Evolutionary conservation across 495 filamentous ascomycete genomes (phyloP).

Genomic region (Lepraria neglecta): DNA sequence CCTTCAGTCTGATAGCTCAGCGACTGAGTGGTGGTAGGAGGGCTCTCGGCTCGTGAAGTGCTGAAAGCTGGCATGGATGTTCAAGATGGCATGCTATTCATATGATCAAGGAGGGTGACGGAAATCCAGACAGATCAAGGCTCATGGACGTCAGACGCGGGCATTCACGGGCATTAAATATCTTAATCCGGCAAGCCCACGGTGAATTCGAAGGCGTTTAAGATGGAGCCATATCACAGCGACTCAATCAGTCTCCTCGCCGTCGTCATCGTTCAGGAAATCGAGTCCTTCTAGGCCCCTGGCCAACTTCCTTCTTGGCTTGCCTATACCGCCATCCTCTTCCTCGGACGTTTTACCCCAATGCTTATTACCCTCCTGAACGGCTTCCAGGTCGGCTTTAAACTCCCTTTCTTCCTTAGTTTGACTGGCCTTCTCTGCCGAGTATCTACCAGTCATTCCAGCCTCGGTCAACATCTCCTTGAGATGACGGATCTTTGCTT

Average conservation of each 20-base stretch:
- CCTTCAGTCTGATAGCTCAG: conserved; percentile 88
- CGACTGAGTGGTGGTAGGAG: conserved; percentile 49
- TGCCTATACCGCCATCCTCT: conserved; percentile 36
- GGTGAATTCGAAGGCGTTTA: not conserved
- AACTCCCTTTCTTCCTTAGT: conserved; percentile 84
- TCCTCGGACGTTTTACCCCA: conserved; percentile 61
- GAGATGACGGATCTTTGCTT: conserved; percentile 78
- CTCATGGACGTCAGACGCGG: not conserved
- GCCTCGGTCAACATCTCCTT: conserved; percentile 67
- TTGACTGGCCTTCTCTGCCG: conserved; percentile 69
- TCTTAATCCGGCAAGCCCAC: no score
- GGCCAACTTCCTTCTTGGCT: conserved; percentile 38
- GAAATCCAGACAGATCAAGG: not conserved
- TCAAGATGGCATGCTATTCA: not conserved
- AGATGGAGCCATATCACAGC: not conserved
- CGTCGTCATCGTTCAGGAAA: conserved; percentile 47
- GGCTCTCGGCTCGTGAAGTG: conserved; percentile 18
- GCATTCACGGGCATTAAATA: not conserved
- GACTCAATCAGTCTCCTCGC: conserved; percentile 48
- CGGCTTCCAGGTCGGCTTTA: conserved; percentile 69
- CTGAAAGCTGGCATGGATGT: not conserved
- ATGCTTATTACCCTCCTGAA: conserved; percentile 66
- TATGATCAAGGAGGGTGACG: not conserved
- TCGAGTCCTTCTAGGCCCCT: conserved; percentile 47
- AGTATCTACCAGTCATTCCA: conserved; percentile 85